Conservation (phyloP, 2,329 filamentous ascomycete species). For the Ciborinia camelliae region DNA sequence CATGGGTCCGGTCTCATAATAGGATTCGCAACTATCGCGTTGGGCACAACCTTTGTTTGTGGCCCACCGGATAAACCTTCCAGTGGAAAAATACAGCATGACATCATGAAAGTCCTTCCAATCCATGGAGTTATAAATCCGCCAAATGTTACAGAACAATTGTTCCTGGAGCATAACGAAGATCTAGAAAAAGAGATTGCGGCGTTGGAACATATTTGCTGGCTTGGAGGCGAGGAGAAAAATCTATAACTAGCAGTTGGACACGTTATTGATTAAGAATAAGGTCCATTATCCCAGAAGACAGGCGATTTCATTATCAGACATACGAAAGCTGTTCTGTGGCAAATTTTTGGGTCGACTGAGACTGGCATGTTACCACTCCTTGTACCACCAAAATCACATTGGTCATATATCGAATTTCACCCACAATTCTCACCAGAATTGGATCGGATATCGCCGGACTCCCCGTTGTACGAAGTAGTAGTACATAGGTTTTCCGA, state of each 20-base stretch:
- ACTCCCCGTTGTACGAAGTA: neutral
- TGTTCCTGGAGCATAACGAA: slow-evolving; percentile 23
- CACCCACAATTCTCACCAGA: slow-evolving; percentile 30
- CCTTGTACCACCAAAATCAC: slow-evolving; percentile 29
- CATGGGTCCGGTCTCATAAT: slow-evolving; percentile 26
- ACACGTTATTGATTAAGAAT: neutral
- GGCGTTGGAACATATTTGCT: slow-evolving; percentile 24
- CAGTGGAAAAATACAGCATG: slow-evolving; percentile 22
- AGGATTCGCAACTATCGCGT: neutral
- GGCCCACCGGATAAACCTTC: slow-evolving; percentile 19
- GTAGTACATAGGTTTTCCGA: neutral
- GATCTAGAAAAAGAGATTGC: slow-evolving; percentile 20
- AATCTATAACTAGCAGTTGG: neutral
- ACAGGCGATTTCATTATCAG: neutral
- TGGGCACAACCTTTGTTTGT: slow-evolving; percentile 17
- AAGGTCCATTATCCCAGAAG: slow-evolving; percentile 10
- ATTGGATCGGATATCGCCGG: slow-evolving; percentile 21
- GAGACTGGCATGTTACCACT: slow-evolving; percentile 33
- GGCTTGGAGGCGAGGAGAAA: slow-evolving; percentile 26
- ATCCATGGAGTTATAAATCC: slow-evolving; percentile 25
- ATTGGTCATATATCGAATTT: slow-evolving; percentile 38
- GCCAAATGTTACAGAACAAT: slow-evolving; percentile 22
- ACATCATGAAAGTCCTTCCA: slow-evolving; percentile 29
- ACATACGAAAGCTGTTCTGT: neutral
- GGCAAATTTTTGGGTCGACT: slow-evolving; percentile 27